Evolutionary conservation across 176 grass and related monocot genomes (phyloP), one percentile per base, ranked within the genome.

Genomic region (Raddia distichophylla): DNA sequence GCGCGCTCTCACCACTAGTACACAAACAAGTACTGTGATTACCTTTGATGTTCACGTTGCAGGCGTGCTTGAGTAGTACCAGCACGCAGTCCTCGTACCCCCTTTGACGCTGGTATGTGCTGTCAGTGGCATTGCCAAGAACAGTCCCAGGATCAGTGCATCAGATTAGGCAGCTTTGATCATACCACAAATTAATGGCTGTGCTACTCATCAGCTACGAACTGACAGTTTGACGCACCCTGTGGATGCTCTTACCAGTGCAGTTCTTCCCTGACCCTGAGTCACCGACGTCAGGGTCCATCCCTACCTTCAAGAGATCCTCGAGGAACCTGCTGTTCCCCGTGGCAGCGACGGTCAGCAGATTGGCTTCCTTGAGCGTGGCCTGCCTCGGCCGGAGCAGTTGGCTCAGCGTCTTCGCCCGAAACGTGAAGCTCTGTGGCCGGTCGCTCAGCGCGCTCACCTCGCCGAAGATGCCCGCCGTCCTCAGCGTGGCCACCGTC

Each of bases 31-130:
- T 27, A 27, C 1, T 5, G 51, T 53, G 53, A 15, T 72, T 60
- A 86, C 94, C 94, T 89, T 78, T 87, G 68, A 93, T 87, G 74
- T 95, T 87, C 12, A 88, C 87, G 67, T 90, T 95, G 87, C 93
- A 88, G 5, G 84, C 86, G 75, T 98, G 90, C 82, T 78, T 90
- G 71, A 98, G 96, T 45, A 98, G 86, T 59, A 88, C 89, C 50
- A 88, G 60, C 52, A 90, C 92, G 86, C 93, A 95, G 71, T 91
- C 92, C 73, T 98, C 93, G 53, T 93, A 95, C 35, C 96, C 96
- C 91, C 73, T 93, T 95, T 18, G 88, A 86, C 72, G 96, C 96
- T 67, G 91, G 89, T 87, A 98, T 98, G 73, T 98, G 96, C 93
- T 98, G 80, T 1, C 47, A 17, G 18, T n/a, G 56, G 12, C 59